Evolutionary conservation across 106 monocot species (phyloP).

Genomic region (Dioscorea zingiberensis): DNA sequence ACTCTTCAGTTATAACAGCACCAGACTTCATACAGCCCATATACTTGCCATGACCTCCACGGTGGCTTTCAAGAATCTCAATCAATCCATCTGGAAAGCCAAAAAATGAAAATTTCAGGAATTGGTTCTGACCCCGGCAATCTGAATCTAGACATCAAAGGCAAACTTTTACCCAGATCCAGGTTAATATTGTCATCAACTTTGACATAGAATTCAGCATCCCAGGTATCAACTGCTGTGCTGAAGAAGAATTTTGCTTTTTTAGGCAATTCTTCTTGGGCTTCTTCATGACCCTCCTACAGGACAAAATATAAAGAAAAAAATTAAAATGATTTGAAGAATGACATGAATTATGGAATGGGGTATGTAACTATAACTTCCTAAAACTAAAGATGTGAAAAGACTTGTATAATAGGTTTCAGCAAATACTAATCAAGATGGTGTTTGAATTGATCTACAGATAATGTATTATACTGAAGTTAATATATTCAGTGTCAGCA

Average conservation of each 20-base stretch:
- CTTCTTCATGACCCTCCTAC: conserved; percentile 95
- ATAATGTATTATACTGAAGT: too few relatives aligned
- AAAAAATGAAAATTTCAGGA: background rate
- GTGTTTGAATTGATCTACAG: too few relatives aligned
- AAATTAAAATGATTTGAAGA: background rate
- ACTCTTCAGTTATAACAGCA: conserved; percentile 76
- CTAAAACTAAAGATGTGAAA: background rate
- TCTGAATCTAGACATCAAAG: background rate
- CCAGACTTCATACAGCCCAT: conserved; percentile 99
- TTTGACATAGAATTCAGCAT: conserved; percentile 99
- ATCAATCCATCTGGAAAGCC: conserved; percentile 60
- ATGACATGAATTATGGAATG: background rate
- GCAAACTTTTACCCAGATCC: conserved; percentile 47
- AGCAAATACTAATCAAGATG: too few relatives aligned
- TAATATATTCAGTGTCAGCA: too few relatives aligned
- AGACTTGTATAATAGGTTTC: background rate
- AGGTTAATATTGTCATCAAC: conserved; percentile 95
- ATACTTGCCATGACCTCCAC: conserved; percentile 57
- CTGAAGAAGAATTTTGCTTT: conserved; percentile 96
- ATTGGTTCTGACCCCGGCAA: background rate
- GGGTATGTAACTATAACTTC: background rate
- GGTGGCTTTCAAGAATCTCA: conserved; percentile 80
- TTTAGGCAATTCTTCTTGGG: conserved; percentile 75
- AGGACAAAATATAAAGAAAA: background rate
- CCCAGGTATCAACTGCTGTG: conserved; percentile 81